Conservation (phyloP, 176 grass and related monocot genomes). For the Zizania latifolia region DNA sequence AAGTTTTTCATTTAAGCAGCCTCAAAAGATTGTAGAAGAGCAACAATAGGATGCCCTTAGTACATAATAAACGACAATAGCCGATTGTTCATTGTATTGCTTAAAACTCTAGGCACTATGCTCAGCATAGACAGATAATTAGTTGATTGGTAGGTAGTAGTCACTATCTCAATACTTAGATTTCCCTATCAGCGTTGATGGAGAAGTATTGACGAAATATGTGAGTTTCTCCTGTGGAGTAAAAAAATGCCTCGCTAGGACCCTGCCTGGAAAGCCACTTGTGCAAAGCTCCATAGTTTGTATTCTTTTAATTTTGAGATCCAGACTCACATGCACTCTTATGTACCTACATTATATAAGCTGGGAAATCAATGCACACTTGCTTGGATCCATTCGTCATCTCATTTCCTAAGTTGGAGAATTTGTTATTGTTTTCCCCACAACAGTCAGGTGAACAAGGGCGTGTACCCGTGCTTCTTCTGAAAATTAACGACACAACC, state of each 20-base stretch:
- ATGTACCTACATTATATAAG: background rate
- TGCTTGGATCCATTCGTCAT: slow-evolving; percentile 10
- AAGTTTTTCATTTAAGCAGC: background rate
- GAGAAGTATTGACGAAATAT: background rate
- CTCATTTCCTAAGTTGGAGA: slow-evolving; percentile 8
- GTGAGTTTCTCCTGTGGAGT: background rate
- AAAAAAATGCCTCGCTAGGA: background rate
- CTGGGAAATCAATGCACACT: background rate
- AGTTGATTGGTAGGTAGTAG: background rate
- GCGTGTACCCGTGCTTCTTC: slow-evolving; percentile 64
- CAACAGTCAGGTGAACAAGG: slow-evolving; percentile 67
- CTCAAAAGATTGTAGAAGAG: background rate
- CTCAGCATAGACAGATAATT: background rate
- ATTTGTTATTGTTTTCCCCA: background rate
- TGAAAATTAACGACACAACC: slow-evolving; percentile 49
- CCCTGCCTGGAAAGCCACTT: background rate
- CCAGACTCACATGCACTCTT: background rate
- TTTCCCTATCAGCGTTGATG: background rate
- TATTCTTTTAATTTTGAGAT: slow-evolving; percentile 7
- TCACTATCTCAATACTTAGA: background rate
- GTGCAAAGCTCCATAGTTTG: background rate
- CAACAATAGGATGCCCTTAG: background rate
- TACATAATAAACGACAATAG: background rate
- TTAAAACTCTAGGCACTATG: background rate
- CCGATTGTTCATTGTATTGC: background rate